Evolutionary conservation across 2,329 filamentous ascomycete species (phyloP).

Genomic region (Didymella lethalis): DNA sequence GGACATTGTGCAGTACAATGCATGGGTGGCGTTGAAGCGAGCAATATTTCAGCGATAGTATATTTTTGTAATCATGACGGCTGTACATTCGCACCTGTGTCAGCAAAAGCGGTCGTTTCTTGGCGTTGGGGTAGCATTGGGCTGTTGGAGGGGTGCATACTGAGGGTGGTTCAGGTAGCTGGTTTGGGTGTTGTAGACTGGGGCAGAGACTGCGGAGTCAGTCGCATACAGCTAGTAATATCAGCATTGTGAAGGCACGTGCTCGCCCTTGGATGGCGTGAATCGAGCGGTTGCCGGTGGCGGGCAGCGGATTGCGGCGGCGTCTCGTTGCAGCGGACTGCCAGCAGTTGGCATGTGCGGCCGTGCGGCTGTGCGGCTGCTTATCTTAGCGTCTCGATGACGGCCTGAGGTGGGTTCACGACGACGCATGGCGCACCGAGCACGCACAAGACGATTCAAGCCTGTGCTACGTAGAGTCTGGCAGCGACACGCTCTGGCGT

Average conservation of each 20-base stretch:
- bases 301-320: neutral
- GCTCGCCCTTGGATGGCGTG: neutral
- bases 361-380: conserved; percentile 1
- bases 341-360: neutral
- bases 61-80: conserved; percentile 11
- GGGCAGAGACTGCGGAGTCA: neutral
- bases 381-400: conserved; percentile 2
- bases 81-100: neutral
- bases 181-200: conserved; percentile 1
- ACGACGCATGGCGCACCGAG: neutral
- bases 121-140: conserved; percentile 8
- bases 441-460: neutral
- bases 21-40: neutral
- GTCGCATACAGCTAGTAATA: conserved; percentile 1
- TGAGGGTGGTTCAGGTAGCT: neutral
- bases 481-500: neutral
- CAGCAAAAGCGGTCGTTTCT: neutral
- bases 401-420: neutral
- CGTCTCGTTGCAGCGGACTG: neutral
- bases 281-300: neutral
- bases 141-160: neutral
- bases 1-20: neutral
- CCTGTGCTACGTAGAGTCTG: neutral
- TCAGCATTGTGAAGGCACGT: neutral
- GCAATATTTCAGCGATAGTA: neutral